A percentile compares a stretch with the other conserved stretches of the same genome.
Evolutionary conservation across 176 grass and related monocot species (phyloP).

Genomic region (Dactylis glomerata): DNA sequence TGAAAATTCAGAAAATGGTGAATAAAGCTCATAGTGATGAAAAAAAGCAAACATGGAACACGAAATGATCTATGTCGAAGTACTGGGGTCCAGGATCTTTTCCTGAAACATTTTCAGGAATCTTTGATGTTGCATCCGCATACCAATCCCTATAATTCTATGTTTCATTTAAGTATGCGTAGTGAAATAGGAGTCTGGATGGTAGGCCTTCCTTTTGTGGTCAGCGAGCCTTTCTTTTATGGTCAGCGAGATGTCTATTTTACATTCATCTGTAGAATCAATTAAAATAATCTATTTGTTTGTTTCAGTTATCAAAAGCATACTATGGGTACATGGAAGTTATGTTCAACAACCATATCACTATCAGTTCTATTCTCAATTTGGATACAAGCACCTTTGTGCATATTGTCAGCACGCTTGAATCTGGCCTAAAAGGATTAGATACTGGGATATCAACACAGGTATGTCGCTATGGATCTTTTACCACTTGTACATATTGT

Average conservation of each 20-base stretch:
- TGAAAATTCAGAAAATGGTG: neutral
- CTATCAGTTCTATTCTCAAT: slow-evolving; percentile 82
- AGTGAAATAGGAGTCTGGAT: slow-evolving; percentile 5
- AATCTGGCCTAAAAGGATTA: slow-evolving; percentile 97
- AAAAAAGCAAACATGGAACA: neutral
- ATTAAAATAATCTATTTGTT: slow-evolving; percentile 15
- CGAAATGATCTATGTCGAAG: neutral
- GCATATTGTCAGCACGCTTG: slow-evolving; percentile 90
- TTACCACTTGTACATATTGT: neutral
- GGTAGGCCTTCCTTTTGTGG: neutral
- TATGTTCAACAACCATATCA: slow-evolving; percentile 92
- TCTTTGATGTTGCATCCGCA: neutral
- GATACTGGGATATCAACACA: slow-evolving; percentile 97
- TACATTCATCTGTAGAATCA: neutral
- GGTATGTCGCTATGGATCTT: slow-evolving; percentile 37
- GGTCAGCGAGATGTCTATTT: slow-evolving; percentile 18
- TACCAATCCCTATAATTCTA: neutral
- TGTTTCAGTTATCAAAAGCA: slow-evolving; percentile 92
- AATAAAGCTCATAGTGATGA: neutral
- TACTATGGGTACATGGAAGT: slow-evolving; percentile 96
- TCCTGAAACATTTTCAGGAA: neutral
- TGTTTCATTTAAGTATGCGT: neutral
- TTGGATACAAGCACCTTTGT: slow-evolving; percentile 88
- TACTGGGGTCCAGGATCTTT: neutral
- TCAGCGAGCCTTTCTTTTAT: slow-evolving; percentile 4